A percentile compares a stretch with the other conserved stretches of the same genome.
phyloP scores from a whole-genome alignment of 192 early-diverging fungal genomes.

The Podila horticola region DNA sequence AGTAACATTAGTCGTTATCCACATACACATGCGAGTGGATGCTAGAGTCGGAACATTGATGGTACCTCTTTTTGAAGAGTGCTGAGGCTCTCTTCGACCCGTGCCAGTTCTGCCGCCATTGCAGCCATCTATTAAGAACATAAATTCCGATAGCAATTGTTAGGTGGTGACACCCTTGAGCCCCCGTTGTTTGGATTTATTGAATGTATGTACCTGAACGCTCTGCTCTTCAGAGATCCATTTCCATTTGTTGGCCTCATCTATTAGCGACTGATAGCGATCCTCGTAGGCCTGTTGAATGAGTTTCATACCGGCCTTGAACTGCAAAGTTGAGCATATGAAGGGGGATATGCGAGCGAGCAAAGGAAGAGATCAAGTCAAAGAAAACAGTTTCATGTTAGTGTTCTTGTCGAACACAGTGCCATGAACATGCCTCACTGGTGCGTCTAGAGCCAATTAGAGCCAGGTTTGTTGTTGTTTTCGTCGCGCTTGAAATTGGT shows the following conservation, averaged over 20 bases:
- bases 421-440: no score
- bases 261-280: constrained; percentile 30
- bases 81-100: constrained; percentile 25
- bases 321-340: constrained; percentile 11
- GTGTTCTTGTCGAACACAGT: no score
- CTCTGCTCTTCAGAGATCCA: constrained; percentile 46
- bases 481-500: no score
- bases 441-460: no score
- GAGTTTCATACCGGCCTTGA: constrained; percentile 38
- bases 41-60: neutral
- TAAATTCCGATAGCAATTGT: neutral
- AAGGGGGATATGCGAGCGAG: neutral
- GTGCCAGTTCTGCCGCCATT: constrained; percentile 30
- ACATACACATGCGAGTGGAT: neutral
- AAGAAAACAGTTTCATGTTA: neutral
- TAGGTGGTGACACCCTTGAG: neutral
- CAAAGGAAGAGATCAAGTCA: neutral
- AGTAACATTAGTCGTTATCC: neutral
- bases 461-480: no score
- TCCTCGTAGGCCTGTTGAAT: constrained; percentile 49
- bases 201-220: constrained; percentile 13
- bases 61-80: constrained; percentile 40
- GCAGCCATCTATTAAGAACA: constrained; percentile 20
- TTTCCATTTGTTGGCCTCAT: constrained; percentile 44
- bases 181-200: neutral